Base-by-base conservation (phyloP, 2,329 filamentous ascomycete genomes). In the Sclerotinia minor region DNA sequence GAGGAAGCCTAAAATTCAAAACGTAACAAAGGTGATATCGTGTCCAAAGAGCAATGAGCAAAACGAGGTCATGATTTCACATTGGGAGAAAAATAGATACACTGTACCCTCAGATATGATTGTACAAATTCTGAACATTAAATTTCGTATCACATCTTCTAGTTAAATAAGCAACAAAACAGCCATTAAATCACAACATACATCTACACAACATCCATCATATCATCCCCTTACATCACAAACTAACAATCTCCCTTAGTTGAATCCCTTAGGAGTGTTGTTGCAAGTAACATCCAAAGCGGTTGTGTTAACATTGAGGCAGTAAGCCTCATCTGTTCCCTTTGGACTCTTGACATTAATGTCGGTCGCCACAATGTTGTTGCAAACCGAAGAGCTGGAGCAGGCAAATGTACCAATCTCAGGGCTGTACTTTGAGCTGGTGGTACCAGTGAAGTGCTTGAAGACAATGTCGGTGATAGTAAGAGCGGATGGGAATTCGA, bases 381-480 rank as follows among this genome's bases (percentile, higher is more conserved):
- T 76, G 67, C 79, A 81, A 35, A 85, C 85, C 24, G 76, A 77
- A 3, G 77, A 75, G 64, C 80, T 82, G 52, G 81, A 83, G 69
- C 82, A 84, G 11, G 83, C 80, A 65, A 84, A 77, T 2, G 78
- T 82, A 13, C 80, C 81, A 38, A 83, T 81, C 44, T 80, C 70
- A 1, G 81, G 81, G 26, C 80, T 76, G 59, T 80, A 74, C 59
- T 79, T 80, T 7, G 74, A 78, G 19, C 79, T 82, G 2, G 85
- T 87, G 1, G 79, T 84, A 0, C 86, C 86, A 29, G 75, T 76
- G 74, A 89, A 83, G 71, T 87, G 83, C 69, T 80, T 83, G 73
- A 89, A 84, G 5, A 80, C 78, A 58, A 89, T 78, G 69, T 87
- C 82, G 24, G 80, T 81, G 70, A 88, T 88, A 1, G 82, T 86